Conservation (phyloP, 176 grass and related monocot genomes). For the Carex littledalei region DNA sequence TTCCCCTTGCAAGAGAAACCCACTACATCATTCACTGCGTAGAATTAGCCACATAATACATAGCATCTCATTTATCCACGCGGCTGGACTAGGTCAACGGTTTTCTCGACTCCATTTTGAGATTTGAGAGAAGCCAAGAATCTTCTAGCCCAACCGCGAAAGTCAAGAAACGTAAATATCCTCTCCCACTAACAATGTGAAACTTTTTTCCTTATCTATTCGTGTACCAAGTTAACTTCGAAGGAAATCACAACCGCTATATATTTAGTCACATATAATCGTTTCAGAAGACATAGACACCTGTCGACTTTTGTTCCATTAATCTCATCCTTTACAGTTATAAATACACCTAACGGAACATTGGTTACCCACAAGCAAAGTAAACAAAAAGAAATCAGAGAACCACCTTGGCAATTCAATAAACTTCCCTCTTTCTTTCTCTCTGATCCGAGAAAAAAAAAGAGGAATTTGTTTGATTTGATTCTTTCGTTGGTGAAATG, state of each 20-base stretch:
- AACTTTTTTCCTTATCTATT: neutral
- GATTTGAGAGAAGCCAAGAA: neutral
- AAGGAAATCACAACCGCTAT: neutral
- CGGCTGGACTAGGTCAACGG: neutral
- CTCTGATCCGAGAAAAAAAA: neutral
- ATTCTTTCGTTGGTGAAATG: conserved; percentile 20
- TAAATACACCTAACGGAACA: neutral
- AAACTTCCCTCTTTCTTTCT: conserved; percentile 17
- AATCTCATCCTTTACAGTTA: conserved; percentile 4
- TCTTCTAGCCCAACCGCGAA: neutral
- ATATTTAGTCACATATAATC: neutral
- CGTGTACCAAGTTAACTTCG: neutral
- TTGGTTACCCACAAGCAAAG: conserved; percentile 7
- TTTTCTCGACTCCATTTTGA: neutral
- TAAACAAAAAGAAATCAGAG: neutral
- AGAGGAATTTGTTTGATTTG: conserved; percentile 12
- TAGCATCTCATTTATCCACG: neutral
- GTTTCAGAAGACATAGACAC: neutral
- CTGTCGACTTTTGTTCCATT: neutral
- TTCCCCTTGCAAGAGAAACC: neutral
- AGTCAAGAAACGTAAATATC: neutral
- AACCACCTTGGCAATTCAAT: conserved; percentile 10
- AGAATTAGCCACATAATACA: neutral
- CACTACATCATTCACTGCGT: neutral
- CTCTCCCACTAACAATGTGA: neutral